These are phyloP conservation scores for Wickerhamomyces sp. DNA, from an alignment of 1,139 yeast species.

Conservation along the genomic window DNA sequence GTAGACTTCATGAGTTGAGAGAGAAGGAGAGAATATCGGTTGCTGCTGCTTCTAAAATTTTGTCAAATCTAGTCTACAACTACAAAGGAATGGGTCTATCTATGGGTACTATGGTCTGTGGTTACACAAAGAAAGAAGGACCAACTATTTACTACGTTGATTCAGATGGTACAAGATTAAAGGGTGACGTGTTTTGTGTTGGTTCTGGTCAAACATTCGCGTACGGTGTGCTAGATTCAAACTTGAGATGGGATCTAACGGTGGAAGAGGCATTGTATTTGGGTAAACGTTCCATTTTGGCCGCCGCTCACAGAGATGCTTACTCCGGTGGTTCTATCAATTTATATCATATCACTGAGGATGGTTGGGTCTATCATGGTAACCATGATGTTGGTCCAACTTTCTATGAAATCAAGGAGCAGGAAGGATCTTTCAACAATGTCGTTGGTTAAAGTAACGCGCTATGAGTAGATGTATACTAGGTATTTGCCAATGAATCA, in stretches of 20 bases:
- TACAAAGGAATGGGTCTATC: conserved; percentile 98
- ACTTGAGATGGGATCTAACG: conserved; percentile 81
- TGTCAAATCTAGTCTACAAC: conserved; percentile 83
- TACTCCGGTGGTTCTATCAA: conserved; percentile 97
- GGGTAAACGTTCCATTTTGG: conserved; percentile 93
- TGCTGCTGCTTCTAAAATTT: conserved; percentile 94
- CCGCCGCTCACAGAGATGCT: conserved; percentile 98
- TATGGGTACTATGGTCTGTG: conserved; percentile 99
- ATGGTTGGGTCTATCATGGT: conserved; percentile 96
- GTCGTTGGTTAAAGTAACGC: conserved; percentile 50
- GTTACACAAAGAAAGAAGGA: conserved; percentile 91
- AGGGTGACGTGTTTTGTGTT: conserved; percentile 94
- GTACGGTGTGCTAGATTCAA: conserved; percentile 95
- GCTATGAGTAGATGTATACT: no score
- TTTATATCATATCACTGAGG: conserved; percentile 85
- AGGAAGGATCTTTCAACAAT: conserved; percentile 87
- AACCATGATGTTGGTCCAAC: conserved; percentile 88
- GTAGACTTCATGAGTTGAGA: conserved; percentile 90
- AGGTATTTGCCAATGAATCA: no score
- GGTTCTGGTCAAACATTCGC: conserved; percentile 99
- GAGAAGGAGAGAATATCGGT: conserved; percentile 93
- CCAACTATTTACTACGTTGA: conserved; percentile 96
- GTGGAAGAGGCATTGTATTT: conserved; percentile 91
- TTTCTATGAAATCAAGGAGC: conserved; percentile 87
- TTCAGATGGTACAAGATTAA: conserved; percentile 92